These are phyloP conservation scores for Barnettozyma salicaria DNA, from an alignment of 805 yeast genomes.

Conservation along the genomic window DNA sequence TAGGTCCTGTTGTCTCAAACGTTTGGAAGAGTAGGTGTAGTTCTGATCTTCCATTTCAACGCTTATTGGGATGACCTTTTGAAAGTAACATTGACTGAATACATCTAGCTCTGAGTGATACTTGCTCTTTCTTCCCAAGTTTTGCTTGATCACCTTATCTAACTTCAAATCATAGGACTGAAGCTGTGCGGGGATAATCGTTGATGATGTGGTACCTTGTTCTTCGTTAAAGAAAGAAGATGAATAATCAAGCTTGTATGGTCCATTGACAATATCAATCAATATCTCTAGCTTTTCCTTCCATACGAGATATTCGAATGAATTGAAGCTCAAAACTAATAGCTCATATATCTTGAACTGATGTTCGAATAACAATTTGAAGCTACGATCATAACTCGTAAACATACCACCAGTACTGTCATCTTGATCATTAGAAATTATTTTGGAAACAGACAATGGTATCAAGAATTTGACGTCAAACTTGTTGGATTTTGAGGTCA, in stretches of 20 bases:
- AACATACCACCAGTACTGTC: slow-evolving; percentile 27
- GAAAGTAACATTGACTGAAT: slow-evolving; percentile 23
- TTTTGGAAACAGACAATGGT: slow-evolving; percentile 36
- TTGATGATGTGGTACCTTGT: slow-evolving; percentile 19
- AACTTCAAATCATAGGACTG: slow-evolving; percentile 22
- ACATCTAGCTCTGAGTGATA: slow-evolving; percentile 4
- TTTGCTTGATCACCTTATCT: slow-evolving; percentile 9
- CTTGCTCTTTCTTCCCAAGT: neutral
- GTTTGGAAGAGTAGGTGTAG: slow-evolving; percentile 4
- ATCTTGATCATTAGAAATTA: slow-evolving; percentile 25
- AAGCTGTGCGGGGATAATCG: slow-evolving; percentile 17
- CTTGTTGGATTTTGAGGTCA: slow-evolving; percentile 20
- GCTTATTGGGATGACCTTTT: slow-evolving; percentile 21
- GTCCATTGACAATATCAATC: slow-evolving; percentile 29
- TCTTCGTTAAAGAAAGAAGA: slow-evolving; percentile 21
- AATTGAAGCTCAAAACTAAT: slow-evolving; percentile 29
- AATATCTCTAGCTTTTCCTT: slow-evolving; percentile 27
- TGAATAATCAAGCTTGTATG: slow-evolving; percentile 29
- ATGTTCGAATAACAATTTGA: slow-evolving; percentile 45
- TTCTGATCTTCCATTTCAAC: slow-evolving; percentile 11
- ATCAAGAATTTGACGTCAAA: slow-evolving; percentile 40
- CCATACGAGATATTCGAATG: slow-evolving; percentile 39
- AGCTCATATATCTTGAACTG: slow-evolving; percentile 39
- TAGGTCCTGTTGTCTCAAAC: slow-evolving; percentile 3
- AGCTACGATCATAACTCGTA: slow-evolving; percentile 27